A percentile compares a stretch with the other conserved stretches of the same genome.
phyloP scores from a whole-genome alignment of 345 rosid species.

The Salix caprea region DNA sequence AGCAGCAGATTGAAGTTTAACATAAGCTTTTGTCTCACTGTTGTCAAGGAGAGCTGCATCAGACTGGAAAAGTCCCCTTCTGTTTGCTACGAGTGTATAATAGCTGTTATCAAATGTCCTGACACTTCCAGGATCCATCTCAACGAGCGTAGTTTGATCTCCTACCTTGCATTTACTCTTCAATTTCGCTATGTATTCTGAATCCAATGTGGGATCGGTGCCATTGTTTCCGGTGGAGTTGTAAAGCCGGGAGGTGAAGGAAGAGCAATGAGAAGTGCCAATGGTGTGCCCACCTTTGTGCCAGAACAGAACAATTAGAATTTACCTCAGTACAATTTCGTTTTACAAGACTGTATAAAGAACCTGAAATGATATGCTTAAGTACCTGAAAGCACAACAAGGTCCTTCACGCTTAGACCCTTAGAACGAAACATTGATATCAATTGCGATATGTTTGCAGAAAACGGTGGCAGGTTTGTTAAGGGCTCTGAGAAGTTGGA shows the following conservation, averaged over 20 bases:
- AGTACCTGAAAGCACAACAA: constrained; percentile 57
- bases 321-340: not conserved
- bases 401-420: constrained; percentile 50
- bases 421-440: constrained; percentile 19
- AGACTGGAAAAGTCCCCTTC: constrained; percentile 58
- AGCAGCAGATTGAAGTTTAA: constrained; percentile 23
- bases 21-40: constrained; percentile 40
- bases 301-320: not conserved
- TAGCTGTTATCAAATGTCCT: constrained; percentile 54
- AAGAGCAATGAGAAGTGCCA: constrained; percentile 62
- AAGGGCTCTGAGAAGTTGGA: constrained; percentile 33
- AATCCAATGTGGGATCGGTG: constrained; percentile 49
- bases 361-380: not conserved
- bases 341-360: not conserved
- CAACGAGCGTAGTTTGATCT: constrained; percentile 45
- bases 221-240: constrained; percentile 65
- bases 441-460: constrained; percentile 32
- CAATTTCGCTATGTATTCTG: constrained; percentile 25
- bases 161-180: constrained; percentile 40
- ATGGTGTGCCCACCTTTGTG: constrained; percentile 58
- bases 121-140: constrained; percentile 72
- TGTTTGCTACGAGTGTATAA: constrained; percentile 41
- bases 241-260: constrained; percentile 46
- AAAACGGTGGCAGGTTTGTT: constrained; percentile 32
- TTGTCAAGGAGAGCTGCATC: constrained; percentile 60